Evolutionary conservation across 495 filamentous ascomycete genomes (phyloP), one percentile per base, ranked within the genome.

Genomic region (Lasiosphaeriaceae sp.): DNA sequence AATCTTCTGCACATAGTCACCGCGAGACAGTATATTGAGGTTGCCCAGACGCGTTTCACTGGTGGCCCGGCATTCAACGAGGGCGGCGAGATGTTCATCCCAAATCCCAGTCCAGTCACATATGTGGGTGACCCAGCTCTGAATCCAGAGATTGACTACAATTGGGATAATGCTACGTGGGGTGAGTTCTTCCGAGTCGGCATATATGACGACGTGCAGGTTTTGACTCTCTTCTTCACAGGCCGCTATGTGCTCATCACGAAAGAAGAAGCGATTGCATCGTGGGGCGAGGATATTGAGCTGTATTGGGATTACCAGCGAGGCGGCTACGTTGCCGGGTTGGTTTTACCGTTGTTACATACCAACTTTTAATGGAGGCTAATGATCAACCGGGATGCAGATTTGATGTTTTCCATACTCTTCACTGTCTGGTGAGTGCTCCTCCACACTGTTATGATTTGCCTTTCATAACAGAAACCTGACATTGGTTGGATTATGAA

Each of bases 361-460:
- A n/a, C n/a, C n/a, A n/a, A n/a, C n/a, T n/a, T n/a, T n/a, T n/a
- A n/a, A n/a, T n/a, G n/a, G n/a, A n/a, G n/a, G n/a, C n/a, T n/a
- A n/a, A n/a, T n/a, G n/a, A n/a, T n/a, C n/a, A n/a, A n/a, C n/a
- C n/a, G n/a, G n/a, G n/a, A 22, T 17, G 11, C 31, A 51, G 49
- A 19, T 51, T 52, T 19, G 53, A 55, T 26, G 19, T 55, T 12
- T 55, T 55, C 45, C 53, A 55, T 26, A 55, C 53, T 21, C 53
- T 55, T 3, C 53, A 55, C 24, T 55, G 53, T 19, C 26, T 55
- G 14, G 51, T 54, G 34, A 37, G 34, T 37, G n/a, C n/a, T 37
- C 34, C 34, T 8, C 34, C 34, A 8, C 34, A 9, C 34, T 37
- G 1, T 8, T 37, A 8, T 9, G 34, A 0, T 2, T 14, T 37